Conservation (phyloP, 1,284 basidiomycete genomes). For the Lignosus rhinocerotis region DNA sequence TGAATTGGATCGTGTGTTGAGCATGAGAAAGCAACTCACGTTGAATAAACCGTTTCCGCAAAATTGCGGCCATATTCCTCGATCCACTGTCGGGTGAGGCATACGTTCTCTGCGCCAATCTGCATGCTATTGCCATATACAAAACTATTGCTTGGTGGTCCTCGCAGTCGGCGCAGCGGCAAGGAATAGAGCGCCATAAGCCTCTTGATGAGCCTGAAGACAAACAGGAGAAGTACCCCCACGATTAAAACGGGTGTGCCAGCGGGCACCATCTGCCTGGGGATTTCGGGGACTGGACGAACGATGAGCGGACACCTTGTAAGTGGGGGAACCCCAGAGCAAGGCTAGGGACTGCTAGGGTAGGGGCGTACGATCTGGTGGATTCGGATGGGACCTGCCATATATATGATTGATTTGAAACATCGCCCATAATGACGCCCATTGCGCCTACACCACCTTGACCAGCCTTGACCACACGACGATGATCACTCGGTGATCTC, state of each 20-base stretch:
- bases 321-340: background rate
- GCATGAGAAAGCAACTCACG: slow-evolving; percentile 36
- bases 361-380: no score
- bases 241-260: background rate
- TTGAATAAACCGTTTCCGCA: slow-evolving; percentile 46
- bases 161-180: slow-evolving; percentile 47
- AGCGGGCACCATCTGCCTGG: no score
- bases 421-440: no score
- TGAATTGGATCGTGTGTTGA: background rate
- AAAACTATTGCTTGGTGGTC: slow-evolving; percentile 48
- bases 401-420: background rate
- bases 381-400: background rate
- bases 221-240: background rate
- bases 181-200: slow-evolving; percentile 36
- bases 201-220: background rate
- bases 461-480: no score
- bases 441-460: no score
- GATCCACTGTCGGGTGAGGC: slow-evolving; percentile 54
- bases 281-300: background rate
- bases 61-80: slow-evolving; percentile 51
- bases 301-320: background rate
- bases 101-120: slow-evolving; percentile 39
- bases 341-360: no score
- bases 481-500: no score
- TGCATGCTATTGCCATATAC: slow-evolving; percentile 56